Conservation (phyloP, 306 rosid species). For the Fagus crenata region DNA sequence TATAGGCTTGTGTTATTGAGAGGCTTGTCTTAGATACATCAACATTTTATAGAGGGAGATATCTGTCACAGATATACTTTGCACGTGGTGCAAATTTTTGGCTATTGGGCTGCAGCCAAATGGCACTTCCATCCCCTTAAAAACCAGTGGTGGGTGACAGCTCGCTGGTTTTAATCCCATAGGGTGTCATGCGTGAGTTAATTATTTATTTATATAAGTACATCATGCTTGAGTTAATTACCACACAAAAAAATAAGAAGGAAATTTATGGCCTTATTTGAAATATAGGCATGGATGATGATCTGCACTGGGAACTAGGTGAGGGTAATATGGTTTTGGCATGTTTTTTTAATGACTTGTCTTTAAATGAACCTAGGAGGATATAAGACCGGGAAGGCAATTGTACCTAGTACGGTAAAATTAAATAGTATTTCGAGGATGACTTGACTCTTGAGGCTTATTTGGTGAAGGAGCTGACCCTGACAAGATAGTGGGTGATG, state of each 20-base stretch:
- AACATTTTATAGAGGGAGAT: background rate
- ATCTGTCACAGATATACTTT: background rate
- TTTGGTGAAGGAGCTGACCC: slow-evolving; percentile 1
- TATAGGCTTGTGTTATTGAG: background rate
- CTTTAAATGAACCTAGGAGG: background rate
- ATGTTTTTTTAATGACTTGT: background rate
- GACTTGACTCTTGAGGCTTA: slow-evolving; percentile 4
- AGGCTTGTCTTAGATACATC: slow-evolving; percentile 2
- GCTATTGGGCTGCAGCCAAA: background rate
- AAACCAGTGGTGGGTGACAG: background rate
- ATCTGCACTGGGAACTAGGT: background rate
- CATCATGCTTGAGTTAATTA: background rate
- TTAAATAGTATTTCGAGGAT: background rate
- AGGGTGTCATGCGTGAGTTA: no score
- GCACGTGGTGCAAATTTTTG: background rate
- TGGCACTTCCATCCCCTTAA: background rate
- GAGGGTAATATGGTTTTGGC: background rate
- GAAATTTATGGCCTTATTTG: background rate
- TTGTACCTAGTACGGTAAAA: background rate
- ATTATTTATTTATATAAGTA: no score
- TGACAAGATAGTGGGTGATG: background rate
- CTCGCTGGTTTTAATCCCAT: background rate
- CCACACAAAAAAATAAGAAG: background rate
- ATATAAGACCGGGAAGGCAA: background rate
- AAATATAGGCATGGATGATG: background rate